Conservation (phyloP, 441 rosid genomes). For the Erodium trifolium region DNA sequence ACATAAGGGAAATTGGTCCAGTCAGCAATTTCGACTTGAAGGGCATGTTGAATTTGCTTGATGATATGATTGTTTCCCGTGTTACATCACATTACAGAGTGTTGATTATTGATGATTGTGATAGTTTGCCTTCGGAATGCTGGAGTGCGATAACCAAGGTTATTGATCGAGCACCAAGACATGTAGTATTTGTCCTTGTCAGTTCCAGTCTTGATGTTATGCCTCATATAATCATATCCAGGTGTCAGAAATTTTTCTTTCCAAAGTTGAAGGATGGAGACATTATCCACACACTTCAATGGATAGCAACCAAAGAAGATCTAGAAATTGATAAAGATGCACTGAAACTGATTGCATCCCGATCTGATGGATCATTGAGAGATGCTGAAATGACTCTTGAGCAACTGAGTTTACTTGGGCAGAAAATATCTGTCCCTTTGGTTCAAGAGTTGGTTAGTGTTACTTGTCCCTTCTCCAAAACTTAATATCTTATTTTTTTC, state of each 20-base stretch:
- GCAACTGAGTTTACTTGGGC: constrained; percentile 88
- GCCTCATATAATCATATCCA: constrained; percentile 88
- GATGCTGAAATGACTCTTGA: constrained; percentile 99
- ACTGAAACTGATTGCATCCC: constrained; percentile 82
- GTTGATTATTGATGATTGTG: constrained; percentile 87
- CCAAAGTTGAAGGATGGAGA: constrained; percentile 94
- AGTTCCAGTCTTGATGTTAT: constrained; percentile 85
- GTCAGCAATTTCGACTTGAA: constrained; percentile 69
- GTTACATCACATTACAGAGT: constrained; percentile 56
- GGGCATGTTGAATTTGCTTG: constrained; percentile 58
- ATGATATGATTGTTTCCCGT: constrained; percentile 51
- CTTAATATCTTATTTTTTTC: background rate
- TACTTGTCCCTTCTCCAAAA: background rate
- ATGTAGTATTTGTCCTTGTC: constrained; percentile 74
- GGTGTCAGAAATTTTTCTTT: constrained; percentile 97
- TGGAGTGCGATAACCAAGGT: constrained; percentile 84
- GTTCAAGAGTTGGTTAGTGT: constrained; percentile 86
- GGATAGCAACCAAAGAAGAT: constrained; percentile 79
- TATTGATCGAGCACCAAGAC: constrained; percentile 82
- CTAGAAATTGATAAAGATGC: constrained; percentile 83
- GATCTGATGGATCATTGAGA: constrained; percentile 94
- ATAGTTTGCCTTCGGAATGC: constrained; percentile 60
- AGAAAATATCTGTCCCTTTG: constrained; percentile 68
- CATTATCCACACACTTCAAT: constrained; percentile 63
- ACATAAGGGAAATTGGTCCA: constrained; percentile 76